phyloP scores from a whole-genome alignment of 2,329 filamentous ascomycete species.

The Aureobasidium pullulans region DNA sequence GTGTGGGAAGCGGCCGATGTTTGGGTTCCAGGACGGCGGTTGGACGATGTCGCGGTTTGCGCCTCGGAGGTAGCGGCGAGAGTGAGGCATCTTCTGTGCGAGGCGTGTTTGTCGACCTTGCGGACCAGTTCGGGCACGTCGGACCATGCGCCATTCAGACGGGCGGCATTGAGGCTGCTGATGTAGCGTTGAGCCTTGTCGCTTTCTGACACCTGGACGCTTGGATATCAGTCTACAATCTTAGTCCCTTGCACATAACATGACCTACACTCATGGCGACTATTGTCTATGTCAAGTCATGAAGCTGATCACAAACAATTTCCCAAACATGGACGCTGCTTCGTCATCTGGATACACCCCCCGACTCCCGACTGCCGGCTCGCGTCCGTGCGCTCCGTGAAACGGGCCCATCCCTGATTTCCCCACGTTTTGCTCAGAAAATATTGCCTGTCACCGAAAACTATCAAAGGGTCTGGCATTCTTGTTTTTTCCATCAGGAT shows the following conservation, averaged over 20 bases:
- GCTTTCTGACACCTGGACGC: constrained; percentile 44
- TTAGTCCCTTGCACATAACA: background rate
- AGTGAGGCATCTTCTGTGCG: constrained; percentile 63
- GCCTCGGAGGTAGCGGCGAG: constrained; percentile 41
- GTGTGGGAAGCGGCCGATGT: constrained; percentile 28
- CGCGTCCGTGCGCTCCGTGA: background rate
- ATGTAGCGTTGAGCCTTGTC: constrained; percentile 79
- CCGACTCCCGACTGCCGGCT: background rate
- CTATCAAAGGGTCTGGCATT: background rate
- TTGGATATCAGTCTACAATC: background rate
- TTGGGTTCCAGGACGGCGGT: constrained; percentile 35
- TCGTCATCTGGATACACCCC: background rate
- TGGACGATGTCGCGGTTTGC: constrained; percentile 36
- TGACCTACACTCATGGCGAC: background rate
- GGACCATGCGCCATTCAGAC: constrained; percentile 82
- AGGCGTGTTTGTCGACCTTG: constrained; percentile 91
- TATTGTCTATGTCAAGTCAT: background rate
- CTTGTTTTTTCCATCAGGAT: background rate
- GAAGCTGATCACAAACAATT: background rate
- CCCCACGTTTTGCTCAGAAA: constrained; percentile 1
- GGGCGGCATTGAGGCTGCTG: constrained; percentile 71
- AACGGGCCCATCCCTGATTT: background rate
- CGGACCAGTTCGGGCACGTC: constrained; percentile 80
- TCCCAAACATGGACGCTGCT: background rate
- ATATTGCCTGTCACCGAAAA: background rate